Conservation (phyloP, 139 green algal species). For the Pseudopediastrum boryanum region DNA sequence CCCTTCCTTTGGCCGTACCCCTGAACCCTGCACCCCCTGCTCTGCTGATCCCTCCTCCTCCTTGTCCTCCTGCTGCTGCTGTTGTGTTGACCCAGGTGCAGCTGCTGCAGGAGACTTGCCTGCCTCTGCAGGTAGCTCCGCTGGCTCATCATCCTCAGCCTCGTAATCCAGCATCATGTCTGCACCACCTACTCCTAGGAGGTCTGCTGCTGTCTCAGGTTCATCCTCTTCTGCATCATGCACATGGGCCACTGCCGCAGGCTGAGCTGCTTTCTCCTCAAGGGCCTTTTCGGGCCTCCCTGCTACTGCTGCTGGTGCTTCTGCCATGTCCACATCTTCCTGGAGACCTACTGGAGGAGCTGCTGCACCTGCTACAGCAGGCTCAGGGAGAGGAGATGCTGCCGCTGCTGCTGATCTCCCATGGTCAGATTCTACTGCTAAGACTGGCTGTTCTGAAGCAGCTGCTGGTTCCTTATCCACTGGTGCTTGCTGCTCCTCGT, state of each 20-base stretch:
- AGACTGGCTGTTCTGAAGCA: neutral
- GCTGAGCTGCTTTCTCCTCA: neutral
- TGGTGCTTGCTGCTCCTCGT: neutral
- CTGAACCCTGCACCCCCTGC: neutral
- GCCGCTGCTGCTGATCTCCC: neutral
- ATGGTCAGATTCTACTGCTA: neutral
- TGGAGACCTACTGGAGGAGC: neutral
- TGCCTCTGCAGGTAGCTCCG: neutral
- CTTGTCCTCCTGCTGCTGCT: constrained; percentile 11
- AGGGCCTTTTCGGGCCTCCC: neutral
- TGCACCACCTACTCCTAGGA: too few relatives aligned
- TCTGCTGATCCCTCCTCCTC: neutral
- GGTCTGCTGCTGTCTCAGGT: neutral
- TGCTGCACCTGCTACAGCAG: neutral
- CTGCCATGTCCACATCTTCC: neutral
- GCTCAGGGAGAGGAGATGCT: neutral
- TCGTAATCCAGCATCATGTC: constrained; percentile 23
- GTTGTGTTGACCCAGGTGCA: too few relatives aligned
- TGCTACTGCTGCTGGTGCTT: neutral
- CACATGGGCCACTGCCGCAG: neutral
- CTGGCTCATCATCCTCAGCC: constrained; percentile 1
- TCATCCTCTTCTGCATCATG: neutral
- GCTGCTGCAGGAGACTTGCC: neutral
- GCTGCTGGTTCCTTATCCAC: neutral
- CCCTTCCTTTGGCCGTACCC: neutral